Conservation (phyloP, 257 asterid species). For the Scutellaria baicalensis region DNA sequence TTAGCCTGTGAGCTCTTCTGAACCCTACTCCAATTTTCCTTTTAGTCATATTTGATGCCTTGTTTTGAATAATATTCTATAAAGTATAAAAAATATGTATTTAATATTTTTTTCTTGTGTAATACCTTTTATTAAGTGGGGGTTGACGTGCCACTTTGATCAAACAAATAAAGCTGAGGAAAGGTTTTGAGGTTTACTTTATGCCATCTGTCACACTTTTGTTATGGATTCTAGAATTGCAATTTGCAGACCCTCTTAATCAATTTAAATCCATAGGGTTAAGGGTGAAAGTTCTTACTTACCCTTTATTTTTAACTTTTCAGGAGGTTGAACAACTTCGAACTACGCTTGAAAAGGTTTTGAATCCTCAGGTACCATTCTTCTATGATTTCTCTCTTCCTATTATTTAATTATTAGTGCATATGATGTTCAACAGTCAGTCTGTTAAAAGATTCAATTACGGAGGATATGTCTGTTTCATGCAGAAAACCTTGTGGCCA, state of each 20-base stretch:
- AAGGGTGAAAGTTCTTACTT: neutral
- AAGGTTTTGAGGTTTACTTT: neutral
- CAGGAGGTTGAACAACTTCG: constrained; percentile 90
- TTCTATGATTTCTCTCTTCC: neutral
- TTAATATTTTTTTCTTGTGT: neutral
- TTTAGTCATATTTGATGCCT: neutral
- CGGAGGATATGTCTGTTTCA: constrained; percentile 6
- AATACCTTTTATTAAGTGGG: neutral
- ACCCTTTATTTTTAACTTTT: constrained; percentile 2
- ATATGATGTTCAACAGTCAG: neutral
- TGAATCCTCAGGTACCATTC: constrained; percentile 62
- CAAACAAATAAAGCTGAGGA: neutral
- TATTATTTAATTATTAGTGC: neutral
- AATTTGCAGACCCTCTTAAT: neutral
- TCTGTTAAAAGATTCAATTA: neutral
- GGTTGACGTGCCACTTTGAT: neutral
- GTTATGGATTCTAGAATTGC: constrained; percentile 4
- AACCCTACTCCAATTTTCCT: neutral
- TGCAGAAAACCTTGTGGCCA: constrained; percentile 50
- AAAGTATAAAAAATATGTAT: neutral
- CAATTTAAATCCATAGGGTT: neutral
- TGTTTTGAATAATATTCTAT: neutral
- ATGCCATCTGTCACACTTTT: neutral
- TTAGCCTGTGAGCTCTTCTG: no score
- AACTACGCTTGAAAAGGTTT: constrained; percentile 51